phyloP scores from a whole-genome alignment of 495 filamentous ascomycete genomes.

The Penicillium bovifimosum region DNA sequence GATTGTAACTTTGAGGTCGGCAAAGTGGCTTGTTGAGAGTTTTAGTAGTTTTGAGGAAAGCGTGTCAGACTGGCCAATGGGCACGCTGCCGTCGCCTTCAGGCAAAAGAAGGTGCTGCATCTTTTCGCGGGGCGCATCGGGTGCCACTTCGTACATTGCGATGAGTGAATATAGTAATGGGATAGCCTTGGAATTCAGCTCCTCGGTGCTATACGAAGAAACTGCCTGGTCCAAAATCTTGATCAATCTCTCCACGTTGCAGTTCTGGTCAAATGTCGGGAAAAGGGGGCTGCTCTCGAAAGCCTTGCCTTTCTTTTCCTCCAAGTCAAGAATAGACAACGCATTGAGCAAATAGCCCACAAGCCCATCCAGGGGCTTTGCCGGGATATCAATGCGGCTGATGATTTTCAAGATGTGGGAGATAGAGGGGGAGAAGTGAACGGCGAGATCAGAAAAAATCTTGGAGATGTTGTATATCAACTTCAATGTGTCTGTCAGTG shows the following conservation, averaged over 20 bases:
- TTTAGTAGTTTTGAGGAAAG: slow-evolving; percentile 73
- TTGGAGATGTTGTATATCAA: slow-evolving; percentile 84
- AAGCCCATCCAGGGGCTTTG: slow-evolving; percentile 55
- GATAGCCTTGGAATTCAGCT: slow-evolving; percentile 62
- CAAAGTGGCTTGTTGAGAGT: slow-evolving; percentile 70
- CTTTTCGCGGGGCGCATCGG: slow-evolving; percentile 51
- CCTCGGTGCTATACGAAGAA: slow-evolving; percentile 51
- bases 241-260: slow-evolving; percentile 63
- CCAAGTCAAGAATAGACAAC: slow-evolving; percentile 70
- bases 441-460: slow-evolving; percentile 54
- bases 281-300: slow-evolving; percentile 52
- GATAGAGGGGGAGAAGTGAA: slow-evolving; percentile 60
- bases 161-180: slow-evolving; percentile 70
- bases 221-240: slow-evolving; percentile 66
- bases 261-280: slow-evolving; percentile 55
- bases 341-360: slow-evolving; percentile 68
- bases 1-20: slow-evolving; percentile 68
- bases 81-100: slow-evolving; percentile 68
- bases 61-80: slow-evolving; percentile 69
- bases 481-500: slow-evolving; percentile 78
- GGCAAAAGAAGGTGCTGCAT: slow-evolving; percentile 71
- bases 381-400: slow-evolving; percentile 45
- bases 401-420: slow-evolving; percentile 71
- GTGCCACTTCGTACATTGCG: slow-evolving; percentile 67
- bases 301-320: slow-evolving; percentile 38